Evolutionary conservation across 2,329 filamentous ascomycete species (phyloP), one percentile per base, ranked within the genome.

Genomic region (Apiospora arundinis): DNA sequence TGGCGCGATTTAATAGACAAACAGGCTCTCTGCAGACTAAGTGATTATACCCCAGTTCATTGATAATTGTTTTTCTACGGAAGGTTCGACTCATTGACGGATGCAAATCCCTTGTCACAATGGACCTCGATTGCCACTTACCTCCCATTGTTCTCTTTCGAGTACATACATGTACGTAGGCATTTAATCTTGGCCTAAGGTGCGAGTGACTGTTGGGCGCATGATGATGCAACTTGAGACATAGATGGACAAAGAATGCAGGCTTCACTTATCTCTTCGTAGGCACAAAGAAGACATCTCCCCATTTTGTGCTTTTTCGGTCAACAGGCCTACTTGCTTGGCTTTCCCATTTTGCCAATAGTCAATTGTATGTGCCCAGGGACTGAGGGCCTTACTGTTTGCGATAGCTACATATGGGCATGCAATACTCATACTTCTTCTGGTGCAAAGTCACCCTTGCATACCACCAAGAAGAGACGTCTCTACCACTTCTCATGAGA

Each of bases 181-280:
- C 8, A 48, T 18, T 48, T 9, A 7, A 3, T 16, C 8, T 12
- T n/a, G 52, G 28, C 18, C 28, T 60, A 28, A 60, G n/a, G 9
- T 9, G 52, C 21, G 52, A 37, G 52, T 37, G 37, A 63, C 40
- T 21, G 12, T n/a, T n/a, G 18, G 56, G 8, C 56, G 32, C 18
- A 63, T 18, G 4, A 40, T 63, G 56, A 63, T 63, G 56, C 56
- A 40, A 63, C 28, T 63, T 63, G 32, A 40, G 56, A 63, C 56
- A 63, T 63, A n/a, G 18, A 18, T 63, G 18, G 32, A 40, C 56
- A 40, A 63, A 40, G 56, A 63, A 63, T 63, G 56, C 32, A 40
- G 49, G 49, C 32, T n/a, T 63, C 32, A 32, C 52, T 16, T 18
- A 60, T 7, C 18, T 48, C 4, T 32, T 56, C 28, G 21, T n/a